Evolutionary conservation across 2,329 filamentous ascomycete genomes (phyloP), one percentile per base, ranked within the genome.

Genomic region (Emmonsiellopsis sp.): DNA sequence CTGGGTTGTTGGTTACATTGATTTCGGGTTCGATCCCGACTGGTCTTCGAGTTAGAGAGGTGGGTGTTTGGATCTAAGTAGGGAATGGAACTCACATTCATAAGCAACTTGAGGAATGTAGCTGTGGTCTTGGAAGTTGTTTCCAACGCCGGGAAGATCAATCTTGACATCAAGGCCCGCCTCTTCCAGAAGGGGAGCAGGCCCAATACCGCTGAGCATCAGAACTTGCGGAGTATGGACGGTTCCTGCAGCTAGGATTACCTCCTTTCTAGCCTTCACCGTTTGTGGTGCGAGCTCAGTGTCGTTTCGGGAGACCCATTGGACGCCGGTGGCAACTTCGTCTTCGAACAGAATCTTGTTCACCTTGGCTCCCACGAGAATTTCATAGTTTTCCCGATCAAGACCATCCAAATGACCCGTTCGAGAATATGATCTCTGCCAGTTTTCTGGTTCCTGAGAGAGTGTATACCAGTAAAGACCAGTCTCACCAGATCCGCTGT

Each of bases 101-200:
- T 51, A 61, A 26, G 48, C 41, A 37, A 58, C 34, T 10, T 47
- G 37, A 20, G 59, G 51, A 43, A 60, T 55, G 30, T 54, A 54
- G n/a, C 48, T 51, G 26, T 61, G 61, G 50, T 63, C 61, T 46
- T 61, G 60, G n/a, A 63, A 56, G 37, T 61, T 61, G 26, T 48
- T 70, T 58, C 77, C 76, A 1, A 79, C 76, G 1, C 71, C 74
- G 0, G 77, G 74, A 0, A 78, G 65, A 52, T 77, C 69, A 0
- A 69, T 64, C 1, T 76, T 55, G 0, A 73, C 60, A 0, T 64
- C 55, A 10, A 79, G 74, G 2, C 63, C 63, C 20, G 72, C 63
- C 9, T 59, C 59, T 0, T 66, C 53, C 10, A 79, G 59, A 1
- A 74, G 58, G 13, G 59, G 56, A 8, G 60, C 55, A 6, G 67